Evolutionary conservation across 805 yeast species (phyloP).

Genomic region (Suhomyces sp.): DNA sequence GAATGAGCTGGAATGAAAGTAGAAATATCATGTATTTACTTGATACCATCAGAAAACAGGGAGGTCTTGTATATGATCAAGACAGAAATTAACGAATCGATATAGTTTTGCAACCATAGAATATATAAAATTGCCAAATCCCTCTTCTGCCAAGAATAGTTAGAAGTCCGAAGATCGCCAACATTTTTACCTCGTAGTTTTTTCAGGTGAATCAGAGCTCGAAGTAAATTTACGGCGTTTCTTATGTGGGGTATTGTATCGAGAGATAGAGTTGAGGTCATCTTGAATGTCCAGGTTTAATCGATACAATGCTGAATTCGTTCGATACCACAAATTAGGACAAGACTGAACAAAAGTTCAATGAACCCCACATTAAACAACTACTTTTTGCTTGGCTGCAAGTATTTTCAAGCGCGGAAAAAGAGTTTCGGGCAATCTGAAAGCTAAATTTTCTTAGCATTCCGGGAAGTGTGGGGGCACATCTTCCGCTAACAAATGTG

Average conservation of each 20-base stretch:
- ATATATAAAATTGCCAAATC: neutral
- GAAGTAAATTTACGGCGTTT: neutral
- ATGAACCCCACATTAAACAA: neutral
- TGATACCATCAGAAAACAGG: slow-evolving; percentile 46
- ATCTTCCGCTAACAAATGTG: neutral
- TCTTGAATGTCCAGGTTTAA: neutral
- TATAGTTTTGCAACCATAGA: neutral
- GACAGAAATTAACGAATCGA: slow-evolving; percentile 14
- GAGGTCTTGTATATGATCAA: slow-evolving; percentile 44
- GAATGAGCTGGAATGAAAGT: slow-evolving; percentile 46
- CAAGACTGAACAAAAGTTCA: neutral
- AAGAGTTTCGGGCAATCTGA: neutral
- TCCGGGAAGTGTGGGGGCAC: neutral
- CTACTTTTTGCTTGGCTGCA: neutral
- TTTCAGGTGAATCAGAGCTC: neutral
- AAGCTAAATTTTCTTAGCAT: neutral
- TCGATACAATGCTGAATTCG: neutral
- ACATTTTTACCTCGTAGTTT: neutral
- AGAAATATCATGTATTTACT: slow-evolving; percentile 45
- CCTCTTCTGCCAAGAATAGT: neutral
- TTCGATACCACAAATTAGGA: too few relatives aligned
- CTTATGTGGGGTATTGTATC: neutral
- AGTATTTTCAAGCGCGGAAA: neutral
- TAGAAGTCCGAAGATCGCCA: neutral
- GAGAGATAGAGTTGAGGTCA: neutral